Base-by-base conservation (phyloP, 805 yeast genomes). In the Zygosaccharomyces kombuchaensis region DNA sequence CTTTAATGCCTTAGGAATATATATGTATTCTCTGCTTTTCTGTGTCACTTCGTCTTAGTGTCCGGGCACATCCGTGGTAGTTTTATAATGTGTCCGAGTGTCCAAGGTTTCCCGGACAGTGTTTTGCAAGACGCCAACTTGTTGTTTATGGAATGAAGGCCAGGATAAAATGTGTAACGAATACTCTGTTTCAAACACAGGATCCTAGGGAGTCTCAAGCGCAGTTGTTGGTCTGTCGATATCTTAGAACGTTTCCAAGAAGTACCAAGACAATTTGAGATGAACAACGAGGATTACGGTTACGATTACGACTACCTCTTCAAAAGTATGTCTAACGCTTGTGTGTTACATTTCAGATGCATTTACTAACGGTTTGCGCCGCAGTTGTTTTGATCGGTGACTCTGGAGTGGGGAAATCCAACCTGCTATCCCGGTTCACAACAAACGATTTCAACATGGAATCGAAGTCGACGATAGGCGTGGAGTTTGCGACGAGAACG, bases 321-420 rank as follows among this genome's bases (percentile, higher is more conserved):
- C 76, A 91, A 90, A 59, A 77, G 76, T 73, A 59, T 56, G 76
- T 65, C 14, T 7, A n/a, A 9, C 7, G 14, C 16, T 13, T 43
- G 39, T 25, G 21, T 29, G 21, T 19, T 13, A 13, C 36, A n/a
- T 26, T 26, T 9, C 10, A 32, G 23, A 21, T 7, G 9, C 27
- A 26, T 26, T 21, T 43, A 46, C 50, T 46, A 46, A 46, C 50
- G 14, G 10, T 32, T 8, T 31, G 34, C 13, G 10, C 22, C 16
- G 26, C 38, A 76, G 88, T 93, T 56, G 98, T 91, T 34, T 78
- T 91, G 65, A 91, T 93, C 66, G 98, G 98, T 37, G 98, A 93
- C 67, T 87, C 96, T 9, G 95, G 96, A 45, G 98, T 93, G 42
- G 99, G 99, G 49, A 91, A 91, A 67, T 87, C 97, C 60, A 93